Evolutionary conservation across 2,329 filamentous ascomycete species (phyloP), one percentile per base, ranked within the genome.

Genomic region (Paraphaeosphaeria minitans): DNA sequence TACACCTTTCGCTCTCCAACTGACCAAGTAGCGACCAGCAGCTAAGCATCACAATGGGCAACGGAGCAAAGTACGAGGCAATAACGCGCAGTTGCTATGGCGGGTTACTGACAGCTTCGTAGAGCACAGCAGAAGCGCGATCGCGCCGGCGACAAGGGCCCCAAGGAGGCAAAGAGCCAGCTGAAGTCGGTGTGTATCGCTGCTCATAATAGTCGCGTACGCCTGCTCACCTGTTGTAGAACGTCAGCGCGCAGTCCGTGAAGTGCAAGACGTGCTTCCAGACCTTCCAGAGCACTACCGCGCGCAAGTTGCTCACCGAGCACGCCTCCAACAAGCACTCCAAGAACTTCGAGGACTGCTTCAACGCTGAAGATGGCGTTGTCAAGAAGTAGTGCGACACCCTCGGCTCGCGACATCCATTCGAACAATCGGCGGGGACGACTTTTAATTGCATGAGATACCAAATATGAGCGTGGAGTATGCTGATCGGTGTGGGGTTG

Each of bases 241-340:
- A 93, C 80, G 82, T 85, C 68, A 82, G 88, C 67, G 90, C 90
- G 59, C 90, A 87, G 82, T 88, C 85, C 72, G 91, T 93, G 77
- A 88, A 91, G 78, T 93, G 90, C 84, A 80, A 85, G 66, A 82
- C 87, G 71, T 93, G 90, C 89, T 90, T 88, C 79, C 85, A 89
- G 68, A 90, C 89, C 31, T 93, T 93, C 81, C 84, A 93, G 67
- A 89, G 89, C 82, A 93, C 90, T 37, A 89, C 88, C 61, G 89
- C 89, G 73, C 86, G 84, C 61, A 88, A 88, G 70, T 87, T 89
- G 62, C 85, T 93, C 62, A 85, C 83, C 60, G 86, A 90, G 71
- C 90, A 93, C 77, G 89, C 90, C 62, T 74, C 79, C 64, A 92
- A 92, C 79, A 92, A 92, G 83, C 90, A 93, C 81, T 88, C 79